Conservation (phyloP, 1,284 basidiomycete species). For the Pascua guehoae region DNA sequence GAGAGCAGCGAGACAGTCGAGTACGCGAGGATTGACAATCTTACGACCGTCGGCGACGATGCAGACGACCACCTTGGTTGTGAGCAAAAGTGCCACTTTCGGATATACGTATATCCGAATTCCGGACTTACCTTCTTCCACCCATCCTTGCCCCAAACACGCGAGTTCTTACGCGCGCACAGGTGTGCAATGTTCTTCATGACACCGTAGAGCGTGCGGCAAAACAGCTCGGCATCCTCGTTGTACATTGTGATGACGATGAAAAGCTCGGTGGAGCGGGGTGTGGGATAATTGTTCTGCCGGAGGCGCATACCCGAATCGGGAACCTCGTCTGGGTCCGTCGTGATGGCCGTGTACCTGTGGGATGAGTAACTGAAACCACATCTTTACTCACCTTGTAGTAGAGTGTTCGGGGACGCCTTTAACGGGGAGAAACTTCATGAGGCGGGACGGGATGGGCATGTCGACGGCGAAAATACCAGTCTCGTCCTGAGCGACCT, state of each 20-base stretch:
- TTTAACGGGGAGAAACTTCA: slow-evolving; percentile 66
- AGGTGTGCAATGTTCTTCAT: slow-evolving; percentile 88
- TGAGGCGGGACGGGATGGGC: slow-evolving; percentile 75
- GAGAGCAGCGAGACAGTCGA: slow-evolving; percentile 68
- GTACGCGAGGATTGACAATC: slow-evolving; percentile 85
- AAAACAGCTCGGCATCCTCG: slow-evolving; percentile 90
- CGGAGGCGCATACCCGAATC: slow-evolving; percentile 76
- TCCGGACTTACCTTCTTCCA: slow-evolving; percentile 78
- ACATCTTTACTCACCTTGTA: slow-evolving; percentile 58
- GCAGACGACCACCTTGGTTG: slow-evolving; percentile 76
- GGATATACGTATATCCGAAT: too few species aligned
- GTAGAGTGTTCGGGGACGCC: slow-evolving; percentile 79
- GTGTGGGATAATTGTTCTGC: slow-evolving; percentile 66
- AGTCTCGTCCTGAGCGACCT: slow-evolving; percentile 54
- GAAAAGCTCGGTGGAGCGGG: slow-evolving; percentile 82
- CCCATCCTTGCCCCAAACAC: slow-evolving; percentile 91
- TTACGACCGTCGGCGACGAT: slow-evolving; percentile 94
- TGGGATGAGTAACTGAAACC: neutral
- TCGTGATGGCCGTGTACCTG: slow-evolving; percentile 76
- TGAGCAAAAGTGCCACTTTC: too few species aligned
- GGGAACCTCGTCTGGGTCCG: slow-evolving; percentile 90
- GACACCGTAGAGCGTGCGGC: slow-evolving; percentile 90
- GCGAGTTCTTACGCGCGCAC: slow-evolving; percentile 86
- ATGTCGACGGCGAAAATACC: slow-evolving; percentile 84
- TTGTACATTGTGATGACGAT: slow-evolving; percentile 97